Conservation (phyloP, 2,329 filamentous ascomycete genomes). For the Pleoardoris graminearum region DNA sequence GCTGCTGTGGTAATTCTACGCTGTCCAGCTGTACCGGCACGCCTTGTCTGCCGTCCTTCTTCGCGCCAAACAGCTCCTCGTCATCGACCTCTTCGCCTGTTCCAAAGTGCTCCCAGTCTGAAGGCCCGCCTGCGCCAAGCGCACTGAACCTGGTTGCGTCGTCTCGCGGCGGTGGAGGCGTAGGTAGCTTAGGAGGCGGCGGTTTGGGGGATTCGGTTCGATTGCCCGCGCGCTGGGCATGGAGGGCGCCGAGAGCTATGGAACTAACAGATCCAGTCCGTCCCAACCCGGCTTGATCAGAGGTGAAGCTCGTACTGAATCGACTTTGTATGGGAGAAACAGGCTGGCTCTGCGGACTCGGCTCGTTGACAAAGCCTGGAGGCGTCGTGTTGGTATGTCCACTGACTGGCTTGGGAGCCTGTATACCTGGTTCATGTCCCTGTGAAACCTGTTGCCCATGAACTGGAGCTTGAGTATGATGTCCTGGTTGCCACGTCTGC, state of each 20-base stretch:
- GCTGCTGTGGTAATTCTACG: conserved; percentile 34
- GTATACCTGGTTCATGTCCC: conserved; percentile 23
- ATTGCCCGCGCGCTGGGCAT: conserved; percentile 30
- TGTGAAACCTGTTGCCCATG: too few species aligned
- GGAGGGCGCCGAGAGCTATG: conserved; percentile 34
- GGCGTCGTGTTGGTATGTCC: conserved; percentile 28
- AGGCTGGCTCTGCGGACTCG: conserved; percentile 35
- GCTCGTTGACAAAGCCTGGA: conserved; percentile 29
- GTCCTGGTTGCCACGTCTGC: conserved; percentile 28
- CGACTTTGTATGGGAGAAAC: conserved; percentile 39
- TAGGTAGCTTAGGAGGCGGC: conserved; percentile 18
- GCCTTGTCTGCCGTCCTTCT: conserved; percentile 23
- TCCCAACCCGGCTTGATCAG: conserved; percentile 21
- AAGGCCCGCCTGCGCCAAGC: conserved; percentile 40
- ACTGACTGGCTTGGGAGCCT: conserved; percentile 32
- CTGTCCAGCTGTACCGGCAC: conserved; percentile 28
- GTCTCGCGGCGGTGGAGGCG: conserved; percentile 28
- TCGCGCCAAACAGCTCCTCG: conserved; percentile 37
- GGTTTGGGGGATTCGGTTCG: conserved; percentile 33
- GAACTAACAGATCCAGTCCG: conserved; percentile 39
- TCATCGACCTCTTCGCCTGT: conserved; percentile 40
- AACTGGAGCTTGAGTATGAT: conserved; percentile 28
- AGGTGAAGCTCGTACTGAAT: conserved; percentile 30
- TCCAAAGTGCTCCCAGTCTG: conserved; percentile 46
- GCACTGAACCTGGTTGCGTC: conserved; percentile 37